Evolutionary conservation across 148 eudicot genomes (phyloP).

Genomic region (Rhododendron griersonianum): DNA sequence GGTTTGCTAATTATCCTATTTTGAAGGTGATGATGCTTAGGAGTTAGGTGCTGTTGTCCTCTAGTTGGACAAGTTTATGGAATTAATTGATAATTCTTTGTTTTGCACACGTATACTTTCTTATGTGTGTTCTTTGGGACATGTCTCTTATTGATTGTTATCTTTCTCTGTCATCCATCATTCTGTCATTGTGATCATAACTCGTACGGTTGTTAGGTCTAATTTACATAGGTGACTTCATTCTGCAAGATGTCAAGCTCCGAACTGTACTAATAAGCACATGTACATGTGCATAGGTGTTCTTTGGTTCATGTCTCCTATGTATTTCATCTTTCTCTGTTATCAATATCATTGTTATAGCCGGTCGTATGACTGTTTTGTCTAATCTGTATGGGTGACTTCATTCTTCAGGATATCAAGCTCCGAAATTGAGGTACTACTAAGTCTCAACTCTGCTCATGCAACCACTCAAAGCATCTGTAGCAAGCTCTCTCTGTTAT

Average conservation of each 20-base stretch:
- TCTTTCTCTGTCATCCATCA: not conserved
- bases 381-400: not conserved
- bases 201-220: not conserved
- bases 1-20: not conserved
- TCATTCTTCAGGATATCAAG: slow-evolving; percentile 47
- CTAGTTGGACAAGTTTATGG: not conserved
- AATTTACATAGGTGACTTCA: not conserved
- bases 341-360: not conserved
- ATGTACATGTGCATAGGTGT: not conserved
- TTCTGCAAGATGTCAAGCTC: slow-evolving; percentile 56
- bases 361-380: not conserved
- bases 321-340: not conserved
- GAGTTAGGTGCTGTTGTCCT: not conserved
- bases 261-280: slow-evolving; percentile 25
- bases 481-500: slow-evolving; percentile 1
- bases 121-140: not conserved
- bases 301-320: not conserved
- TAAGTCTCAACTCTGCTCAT: not conserved
- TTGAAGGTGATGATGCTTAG: not conserved
- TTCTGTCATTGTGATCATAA: not conserved
- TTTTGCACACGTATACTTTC: not conserved
- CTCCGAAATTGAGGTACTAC: slow-evolving; percentile 48
- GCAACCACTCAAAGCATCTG: not conserved
- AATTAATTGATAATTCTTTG: not conserved
- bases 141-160: not conserved